A percentile compares a stretch with the other conserved stretches of the same genome.
Conservation (phyloP, 164 flowering plant species). For the Akebia trifoliata region DNA sequence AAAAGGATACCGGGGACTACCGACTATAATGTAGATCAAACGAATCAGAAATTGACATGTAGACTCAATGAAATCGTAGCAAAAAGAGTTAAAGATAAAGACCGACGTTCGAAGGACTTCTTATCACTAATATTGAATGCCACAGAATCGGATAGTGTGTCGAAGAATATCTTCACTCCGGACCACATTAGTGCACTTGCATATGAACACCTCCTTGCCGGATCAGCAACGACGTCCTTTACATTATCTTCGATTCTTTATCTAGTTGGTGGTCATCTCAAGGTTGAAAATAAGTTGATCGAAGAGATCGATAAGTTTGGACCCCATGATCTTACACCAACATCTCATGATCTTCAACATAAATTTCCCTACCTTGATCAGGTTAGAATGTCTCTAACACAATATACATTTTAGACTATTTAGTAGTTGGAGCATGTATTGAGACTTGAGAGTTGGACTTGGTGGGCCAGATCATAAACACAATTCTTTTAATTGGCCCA, state of each 20-base stretch:
- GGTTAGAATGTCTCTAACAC: constrained; percentile 29
- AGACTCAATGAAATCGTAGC: constrained; percentile 65
- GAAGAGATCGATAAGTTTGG: constrained; percentile 75
- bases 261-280: constrained; percentile 70
- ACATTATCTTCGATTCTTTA: constrained; percentile 71
- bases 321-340: constrained; percentile 47
- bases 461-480: too few relatives aligned
- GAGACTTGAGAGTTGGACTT: too few relatives aligned
- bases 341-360: constrained; percentile 64
- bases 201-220: constrained; percentile 90
- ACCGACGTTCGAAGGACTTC: constrained; percentile 57
- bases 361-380: constrained; percentile 87
- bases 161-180: constrained; percentile 52
- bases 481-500: too few relatives aligned
- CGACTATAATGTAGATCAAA: constrained; percentile 62
- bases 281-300: constrained; percentile 71
- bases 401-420: too few relatives aligned
- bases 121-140: constrained; percentile 66
- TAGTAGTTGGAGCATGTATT: too few relatives aligned
- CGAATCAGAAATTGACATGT: constrained; percentile 42
- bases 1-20: constrained; percentile 74
- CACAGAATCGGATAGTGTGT: constrained; percentile 44
- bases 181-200: constrained; percentile 81
- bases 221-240: constrained; percentile 84
- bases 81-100: constrained; percentile 40